These are phyloP conservation scores for Protomyces inouyei DNA, from an alignment of 1,139 yeast genomes.

Conservation along the genomic window DNA sequence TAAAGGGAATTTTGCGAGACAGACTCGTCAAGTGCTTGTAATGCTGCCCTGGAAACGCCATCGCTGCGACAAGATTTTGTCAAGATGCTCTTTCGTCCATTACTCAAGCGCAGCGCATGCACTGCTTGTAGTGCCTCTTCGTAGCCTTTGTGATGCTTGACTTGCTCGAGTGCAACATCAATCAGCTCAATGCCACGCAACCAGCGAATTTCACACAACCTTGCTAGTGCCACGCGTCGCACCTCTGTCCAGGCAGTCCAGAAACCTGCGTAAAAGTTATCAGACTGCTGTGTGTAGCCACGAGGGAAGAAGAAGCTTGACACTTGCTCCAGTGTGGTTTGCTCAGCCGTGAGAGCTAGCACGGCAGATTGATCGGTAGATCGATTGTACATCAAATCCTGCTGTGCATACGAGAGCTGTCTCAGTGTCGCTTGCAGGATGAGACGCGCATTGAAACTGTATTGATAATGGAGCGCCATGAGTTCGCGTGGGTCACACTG, in stretches of 20 bases:
- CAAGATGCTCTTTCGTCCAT: background rate
- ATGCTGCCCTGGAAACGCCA: background rate
- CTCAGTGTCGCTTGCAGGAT: conserved; percentile 11
- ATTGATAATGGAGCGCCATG: background rate
- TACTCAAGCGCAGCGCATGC: background rate
- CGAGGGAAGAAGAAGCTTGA: conserved; percentile 1
- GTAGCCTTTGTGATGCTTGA: background rate
- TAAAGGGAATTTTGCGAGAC: background rate
- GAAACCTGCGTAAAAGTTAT: conserved; percentile 13
- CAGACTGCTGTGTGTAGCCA: conserved; percentile 1
- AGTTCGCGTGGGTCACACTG: background rate
- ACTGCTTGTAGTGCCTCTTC: background rate
- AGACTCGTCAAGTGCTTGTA: background rate
- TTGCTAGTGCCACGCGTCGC: conserved; percentile 1
- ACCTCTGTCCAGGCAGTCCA: conserved; percentile 21
- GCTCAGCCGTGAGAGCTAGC: background rate
- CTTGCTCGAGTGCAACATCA: background rate
- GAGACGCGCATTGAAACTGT: conserved; percentile 14
- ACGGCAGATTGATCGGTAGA: background rate
- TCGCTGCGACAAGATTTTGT: background rate
- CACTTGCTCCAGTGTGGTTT: conserved; percentile 4
- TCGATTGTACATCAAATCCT: conserved; percentile 4
- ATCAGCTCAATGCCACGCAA: conserved; percentile 11
- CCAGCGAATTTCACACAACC: conserved; percentile 2
- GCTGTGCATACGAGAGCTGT: conserved; percentile 3